phyloP scores from a whole-genome alignment of 345 rosid genomes.

The Chamaenerion angustifolium region DNA sequence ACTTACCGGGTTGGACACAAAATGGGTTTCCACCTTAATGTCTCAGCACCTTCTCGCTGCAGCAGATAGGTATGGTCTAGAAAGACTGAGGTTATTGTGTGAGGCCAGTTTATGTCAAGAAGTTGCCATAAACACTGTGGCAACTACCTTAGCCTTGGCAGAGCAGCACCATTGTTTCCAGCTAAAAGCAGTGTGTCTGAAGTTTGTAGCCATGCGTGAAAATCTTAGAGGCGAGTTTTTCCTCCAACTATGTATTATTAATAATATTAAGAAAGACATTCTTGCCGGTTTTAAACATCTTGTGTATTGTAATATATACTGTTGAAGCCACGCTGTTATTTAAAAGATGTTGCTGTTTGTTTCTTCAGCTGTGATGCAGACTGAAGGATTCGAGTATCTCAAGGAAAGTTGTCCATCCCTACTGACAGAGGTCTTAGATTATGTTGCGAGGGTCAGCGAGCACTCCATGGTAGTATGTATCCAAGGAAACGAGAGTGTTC shows the following conservation, averaged over 20 bases:
- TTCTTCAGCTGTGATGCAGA: conserved; percentile 52
- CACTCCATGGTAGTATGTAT: conserved; percentile 24
- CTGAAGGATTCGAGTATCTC: conserved; percentile 47
- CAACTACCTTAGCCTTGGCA: conserved; percentile 55
- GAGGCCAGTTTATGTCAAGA: conserved; percentile 43
- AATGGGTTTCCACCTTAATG: conserved; percentile 56
- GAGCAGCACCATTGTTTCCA: conserved; percentile 61
- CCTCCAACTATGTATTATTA: not conserved
- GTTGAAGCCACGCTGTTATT: too few species aligned
- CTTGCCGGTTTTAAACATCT: too few species aligned
- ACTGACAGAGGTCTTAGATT: conserved; percentile 40
- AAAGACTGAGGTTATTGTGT: conserved; percentile 38
- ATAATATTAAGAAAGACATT: not conserved
- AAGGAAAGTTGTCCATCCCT: conserved; percentile 44
- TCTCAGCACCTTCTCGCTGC: conserved; percentile 60
- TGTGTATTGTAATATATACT: too few species aligned
- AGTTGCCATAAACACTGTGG: conserved; percentile 50
- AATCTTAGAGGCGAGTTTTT: conserved; percentile 30
- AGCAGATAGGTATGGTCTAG: conserved; percentile 56
- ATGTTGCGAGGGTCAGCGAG: conserved; percentile 37
- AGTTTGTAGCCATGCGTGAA: conserved; percentile 43
- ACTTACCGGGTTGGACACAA: conserved; percentile 38
- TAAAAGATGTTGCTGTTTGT: not conserved
- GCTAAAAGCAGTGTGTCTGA: conserved; percentile 50
- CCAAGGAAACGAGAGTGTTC: conserved; percentile 27